Conservation (phyloP, 148 eudicot species). For the Rhododendron mucronatum region DNA sequence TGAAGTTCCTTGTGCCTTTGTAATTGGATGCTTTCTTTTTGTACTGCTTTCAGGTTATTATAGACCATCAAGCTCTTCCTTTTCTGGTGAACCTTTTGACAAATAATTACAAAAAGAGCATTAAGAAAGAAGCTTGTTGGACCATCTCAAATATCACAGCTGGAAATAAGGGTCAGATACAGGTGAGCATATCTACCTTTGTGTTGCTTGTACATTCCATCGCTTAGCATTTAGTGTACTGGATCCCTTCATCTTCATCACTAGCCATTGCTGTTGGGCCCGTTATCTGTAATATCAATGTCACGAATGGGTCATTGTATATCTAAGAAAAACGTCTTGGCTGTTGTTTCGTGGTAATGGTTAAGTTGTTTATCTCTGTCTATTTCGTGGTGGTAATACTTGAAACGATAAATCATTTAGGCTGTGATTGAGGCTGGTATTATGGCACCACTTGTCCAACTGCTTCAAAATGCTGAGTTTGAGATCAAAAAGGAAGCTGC, state of each 20-base stretch:
- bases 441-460: constrained; percentile 56
- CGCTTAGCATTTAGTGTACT: background rate
- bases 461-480: constrained; percentile 83
- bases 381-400: background rate
- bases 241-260: background rate
- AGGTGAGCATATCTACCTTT: constrained; percentile 32
- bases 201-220: background rate
- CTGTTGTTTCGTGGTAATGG: background rate
- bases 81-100: constrained; percentile 62
- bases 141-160: constrained; percentile 89
- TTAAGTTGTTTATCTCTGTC: background rate
- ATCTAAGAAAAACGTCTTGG: background rate
- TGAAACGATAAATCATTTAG: constrained; percentile 22
- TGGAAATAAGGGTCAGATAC: constrained; percentile 85
- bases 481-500: constrained; percentile 95
- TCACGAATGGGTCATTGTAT: background rate
- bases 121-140: constrained; percentile 95
- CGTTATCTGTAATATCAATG: background rate
- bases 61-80: constrained; percentile 62
- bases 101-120: constrained; percentile 64
- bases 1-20: background rate
- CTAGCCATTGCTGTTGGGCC: background rate
- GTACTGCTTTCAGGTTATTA: constrained; percentile 46
- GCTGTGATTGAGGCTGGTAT: constrained; percentile 67
- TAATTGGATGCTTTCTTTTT: background rate